A percentile compares a stretch with the other conserved stretches of the same genome.
Conservation (phyloP, 768 basidiomycete genomes). For the Coprinopsis strossmayeri region DNA sequence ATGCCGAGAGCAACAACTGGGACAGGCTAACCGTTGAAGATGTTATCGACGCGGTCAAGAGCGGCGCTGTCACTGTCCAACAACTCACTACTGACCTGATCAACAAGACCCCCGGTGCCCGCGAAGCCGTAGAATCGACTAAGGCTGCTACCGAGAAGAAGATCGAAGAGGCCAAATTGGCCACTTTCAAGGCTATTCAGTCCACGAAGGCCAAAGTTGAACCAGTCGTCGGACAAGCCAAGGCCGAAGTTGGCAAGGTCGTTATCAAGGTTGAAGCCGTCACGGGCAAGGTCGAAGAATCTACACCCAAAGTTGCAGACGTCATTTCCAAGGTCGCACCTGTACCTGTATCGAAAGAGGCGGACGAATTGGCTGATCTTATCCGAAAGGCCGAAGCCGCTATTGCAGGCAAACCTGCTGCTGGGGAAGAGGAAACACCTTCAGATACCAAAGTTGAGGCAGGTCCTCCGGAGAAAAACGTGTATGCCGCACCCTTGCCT, state of each 20-base stretch:
- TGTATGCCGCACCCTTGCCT: slow-evolving; percentile 75
- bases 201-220: slow-evolving; percentile 41
- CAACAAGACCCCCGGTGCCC: slow-evolving; percentile 31
- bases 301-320: neutral
- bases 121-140: slow-evolving; percentile 26
- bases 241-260: slow-evolving; percentile 33
- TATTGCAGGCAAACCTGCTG: slow-evolving; percentile 37
- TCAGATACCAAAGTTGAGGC: slow-evolving; percentile 18
- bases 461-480: slow-evolving; percentile 26
- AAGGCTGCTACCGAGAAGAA: slow-evolving; percentile 27
- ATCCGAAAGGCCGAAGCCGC: slow-evolving; percentile 70
- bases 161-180: slow-evolving; percentile 32
- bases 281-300: neutral
- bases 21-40: slow-evolving; percentile 64
- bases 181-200: slow-evolving; percentile 30
- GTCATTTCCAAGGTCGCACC: neutral
- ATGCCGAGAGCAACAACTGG: slow-evolving; percentile 75
- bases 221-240: slow-evolving; percentile 36
- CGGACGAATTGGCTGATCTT: slow-evolving; percentile 62
- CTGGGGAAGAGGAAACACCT: neutral
- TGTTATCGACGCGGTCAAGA: slow-evolving; percentile 46
- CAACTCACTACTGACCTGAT: slow-evolving; percentile 45
- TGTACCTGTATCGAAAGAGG: slow-evolving; percentile 29
- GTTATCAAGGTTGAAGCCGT: slow-evolving; percentile 10
- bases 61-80: slow-evolving; percentile 41